phyloP scores from a whole-genome alignment of 352 stramenopile species.

The Globisporangium camurandrum region DNA sequence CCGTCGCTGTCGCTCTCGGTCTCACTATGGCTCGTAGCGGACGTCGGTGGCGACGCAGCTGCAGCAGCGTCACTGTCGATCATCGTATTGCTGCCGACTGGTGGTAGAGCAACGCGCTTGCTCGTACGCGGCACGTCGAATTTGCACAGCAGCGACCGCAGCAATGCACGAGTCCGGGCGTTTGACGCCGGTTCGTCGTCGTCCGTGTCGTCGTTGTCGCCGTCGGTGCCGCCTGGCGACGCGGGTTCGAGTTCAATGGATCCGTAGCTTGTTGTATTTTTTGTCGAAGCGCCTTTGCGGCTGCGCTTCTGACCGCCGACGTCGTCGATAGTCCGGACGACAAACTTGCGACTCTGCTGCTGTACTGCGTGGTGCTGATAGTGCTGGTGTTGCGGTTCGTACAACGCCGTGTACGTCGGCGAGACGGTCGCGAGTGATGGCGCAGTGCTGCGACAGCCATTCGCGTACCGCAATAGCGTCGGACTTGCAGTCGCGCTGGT shows the following conservation, averaged over 20 bases:
- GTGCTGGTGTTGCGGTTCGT: conserved; percentile 1
- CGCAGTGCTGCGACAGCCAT: background rate
- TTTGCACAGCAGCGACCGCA: conserved; percentile 13
- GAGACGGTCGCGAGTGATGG: conserved; percentile 2
- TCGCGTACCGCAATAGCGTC: conserved; percentile 6
- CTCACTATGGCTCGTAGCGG: conserved; percentile 73
- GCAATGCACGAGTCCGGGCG: background rate
- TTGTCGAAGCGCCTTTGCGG: conserved; percentile 9
- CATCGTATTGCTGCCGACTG: conserved; percentile 4
- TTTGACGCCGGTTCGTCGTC: conserved; percentile 1
- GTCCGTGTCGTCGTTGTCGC: conserved; percentile 7
- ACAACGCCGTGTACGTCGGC: conserved; percentile 3
- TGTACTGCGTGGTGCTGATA: background rate
- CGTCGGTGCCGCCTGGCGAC: conserved; percentile 5
- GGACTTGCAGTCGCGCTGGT: background rate
- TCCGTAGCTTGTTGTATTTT: conserved; percentile 26
- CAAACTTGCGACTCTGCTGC: conserved; percentile 18
- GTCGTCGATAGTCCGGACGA: conserved; percentile 25
- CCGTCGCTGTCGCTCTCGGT: conserved; percentile 76
- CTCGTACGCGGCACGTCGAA: conserved; percentile 9
- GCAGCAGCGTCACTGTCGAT: no score
- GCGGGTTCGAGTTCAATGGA: conserved; percentile 20
- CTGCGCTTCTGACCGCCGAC: conserved; percentile 13
- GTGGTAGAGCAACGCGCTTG: background rate
- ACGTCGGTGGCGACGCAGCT: no score